Base-by-base conservation (phyloP, 2,329 filamentous ascomycete species). In the Colletotrichum higginsianum region DNA sequence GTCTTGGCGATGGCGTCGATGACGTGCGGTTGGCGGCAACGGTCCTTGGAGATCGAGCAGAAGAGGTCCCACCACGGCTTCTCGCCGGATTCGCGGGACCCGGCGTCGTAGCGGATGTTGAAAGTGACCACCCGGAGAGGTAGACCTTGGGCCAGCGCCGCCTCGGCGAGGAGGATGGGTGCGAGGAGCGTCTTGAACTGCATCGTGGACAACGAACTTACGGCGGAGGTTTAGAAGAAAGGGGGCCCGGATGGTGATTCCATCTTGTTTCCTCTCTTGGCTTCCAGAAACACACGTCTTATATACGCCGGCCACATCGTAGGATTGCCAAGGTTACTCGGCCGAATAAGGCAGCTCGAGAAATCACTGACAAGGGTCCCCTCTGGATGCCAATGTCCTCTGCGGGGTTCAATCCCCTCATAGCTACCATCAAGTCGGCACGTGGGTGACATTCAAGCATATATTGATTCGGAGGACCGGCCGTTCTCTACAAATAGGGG, bases 71-170 rank as follows among this genome's bases (percentile, higher is more conserved):
- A 72, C 92, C 92, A 94, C 7, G 83, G 86, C 71, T 88, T 84
- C 79, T 94, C 91, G 69, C 87, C 86, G 12, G 80, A 79, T 55
- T 86, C 85, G 0, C 85, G 89, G 0, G 75, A 78, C 1, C 79
- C 75, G 2, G 88, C 89, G 23, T 90, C 91, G 77, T 91, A 93
- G 47, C 92, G 88, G 72, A 94, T 88, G 78, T 94, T 94, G 81
- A 91, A 88, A 12, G 89, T 88, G 66, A 92, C 79, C 69, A 93
- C 78, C 50, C 91, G 89, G 47, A 93, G 73, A 12, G 83, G 82
- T 64, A 72, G 55, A 7, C 58, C 44, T 57, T 72, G 67, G 7
- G 58, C 58, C 18, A 71, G 46, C 12, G 40, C 68, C 11, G 60
- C n/a, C 18, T 52, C 52, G n/a, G 64, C 46, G 2, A 71, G 65